phyloP scores from a whole-genome alignment of 2,329 filamentous ascomycete species.

The Diaporthe citrichinensis region DNA sequence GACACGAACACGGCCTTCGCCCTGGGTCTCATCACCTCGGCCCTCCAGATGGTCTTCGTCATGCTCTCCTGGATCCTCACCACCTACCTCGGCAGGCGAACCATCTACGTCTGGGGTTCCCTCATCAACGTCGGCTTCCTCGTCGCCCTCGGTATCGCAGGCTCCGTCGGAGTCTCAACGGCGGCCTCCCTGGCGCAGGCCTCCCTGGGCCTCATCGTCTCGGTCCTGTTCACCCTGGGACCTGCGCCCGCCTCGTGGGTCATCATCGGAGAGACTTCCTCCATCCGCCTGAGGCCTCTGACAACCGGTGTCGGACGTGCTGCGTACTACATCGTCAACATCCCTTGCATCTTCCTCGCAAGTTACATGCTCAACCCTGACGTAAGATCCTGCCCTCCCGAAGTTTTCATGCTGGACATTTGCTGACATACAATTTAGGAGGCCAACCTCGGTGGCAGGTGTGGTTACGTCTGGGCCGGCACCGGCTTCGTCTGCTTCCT shows the following conservation, averaged over 20 bases:
- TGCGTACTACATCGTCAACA: conserved; percentile 74
- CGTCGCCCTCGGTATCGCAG: conserved; percentile 71
- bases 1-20: conserved; percentile 67
- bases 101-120: conserved; percentile 75
- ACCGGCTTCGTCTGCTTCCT: conserved; percentile 69
- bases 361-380: conserved; percentile 73
- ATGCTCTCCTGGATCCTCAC: conserved; percentile 79
- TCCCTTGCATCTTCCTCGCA: conserved; percentile 75
- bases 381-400: conserved; percentile 48
- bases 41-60: conserved; percentile 72
- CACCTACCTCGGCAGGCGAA: conserved; percentile 73
- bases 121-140: conserved; percentile 67
- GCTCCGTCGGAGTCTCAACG: conserved; percentile 58
- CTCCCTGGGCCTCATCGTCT: conserved; percentile 74
- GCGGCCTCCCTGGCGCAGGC: conserved; percentile 67
- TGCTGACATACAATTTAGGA: conserved; percentile 55
- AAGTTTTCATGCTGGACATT: conserved; percentile 10
- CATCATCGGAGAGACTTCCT: conserved; percentile 77
- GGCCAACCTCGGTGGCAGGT: conserved; percentile 57
- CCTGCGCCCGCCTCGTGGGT: conserved; percentile 76
- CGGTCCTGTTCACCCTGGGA: conserved; percentile 74
- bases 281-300: conserved; percentile 73
- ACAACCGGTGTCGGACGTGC: conserved; percentile 76
- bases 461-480: conserved; percentile 72
- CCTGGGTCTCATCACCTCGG: conserved; percentile 75